Base-by-base conservation (phyloP, 371 early-diverging fungal species). In the Parasitella parasitica region DNA sequence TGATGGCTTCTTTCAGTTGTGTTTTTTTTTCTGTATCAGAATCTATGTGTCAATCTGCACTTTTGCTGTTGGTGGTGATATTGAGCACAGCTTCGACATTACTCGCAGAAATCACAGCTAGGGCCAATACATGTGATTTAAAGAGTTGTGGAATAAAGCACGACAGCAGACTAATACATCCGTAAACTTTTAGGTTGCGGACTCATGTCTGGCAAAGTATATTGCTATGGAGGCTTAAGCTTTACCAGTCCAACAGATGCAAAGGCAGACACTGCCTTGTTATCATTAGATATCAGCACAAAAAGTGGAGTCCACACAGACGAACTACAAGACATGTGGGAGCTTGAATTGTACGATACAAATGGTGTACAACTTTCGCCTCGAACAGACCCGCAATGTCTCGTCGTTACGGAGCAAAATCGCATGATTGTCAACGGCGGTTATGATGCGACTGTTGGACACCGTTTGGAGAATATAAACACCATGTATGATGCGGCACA, bases 381-480 rank as follows among this genome's bases (percentile, higher is more conserved):
- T 16, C 4, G 57, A 57, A 26, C 28, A 9, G 20, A 57, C 3
- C 57, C 57, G 9, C 57, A 57, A 18, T 39, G 18, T 7, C 15
- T 30, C 9, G 34, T 24, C 11, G 18, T 57, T 9, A 18, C 20
- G 6, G 46, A 57, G 30, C 30, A n/a, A 3, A 43, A 41, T 3
- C 16, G 57, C 6, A 30, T 39, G 43, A 41, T 57, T 20, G 4
- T 55, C 6, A 55, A 55, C 22, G 57, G 57, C 4, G 57, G 57
- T 6, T 46, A 24, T 5, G 4, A 9, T 12, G 6, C 41, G 16
- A 3, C 18, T 20, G 0, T 18, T 6, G 15, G 1, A 8, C 16
- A n/a, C 8, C n/a, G n/a, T n/a, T 9, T 57, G 2, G 11, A 0
- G 0, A 30, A 43, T 20, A 28, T 30, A 7, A 57, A 24, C 13